phyloP scores from a whole-genome alignment of 1,284 basidiomycete species.

The Termitomyces sp. region DNA sequence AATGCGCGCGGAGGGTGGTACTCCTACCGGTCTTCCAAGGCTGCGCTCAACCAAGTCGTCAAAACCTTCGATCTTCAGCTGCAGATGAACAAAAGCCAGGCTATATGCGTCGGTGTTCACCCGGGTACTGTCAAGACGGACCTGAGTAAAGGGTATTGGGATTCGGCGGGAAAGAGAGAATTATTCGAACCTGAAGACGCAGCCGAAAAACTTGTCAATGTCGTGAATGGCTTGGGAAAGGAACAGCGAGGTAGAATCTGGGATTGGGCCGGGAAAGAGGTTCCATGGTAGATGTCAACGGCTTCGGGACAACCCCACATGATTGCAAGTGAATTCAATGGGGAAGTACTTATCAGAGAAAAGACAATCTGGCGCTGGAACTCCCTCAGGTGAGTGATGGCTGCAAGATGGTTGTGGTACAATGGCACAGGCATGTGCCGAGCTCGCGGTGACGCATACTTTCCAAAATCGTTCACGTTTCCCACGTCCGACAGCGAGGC shows the following conservation, averaged over 20 bases:
- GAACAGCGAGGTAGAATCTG: constrained; percentile 60
- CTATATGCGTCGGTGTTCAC: constrained; percentile 57
- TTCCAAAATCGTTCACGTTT: too few species aligned
- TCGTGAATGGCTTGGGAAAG: constrained; percentile 45
- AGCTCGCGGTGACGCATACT: too few species aligned
- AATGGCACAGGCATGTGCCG: too few species aligned
- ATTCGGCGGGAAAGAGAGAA: constrained; percentile 35
- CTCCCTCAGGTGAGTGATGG: too few species aligned
- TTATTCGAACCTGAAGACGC: constrained; percentile 60
- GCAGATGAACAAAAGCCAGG: constrained; percentile 44
- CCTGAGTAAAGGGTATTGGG: constrained; percentile 48
- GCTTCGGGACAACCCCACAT: not conserved
- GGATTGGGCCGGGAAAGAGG: constrained; percentile 65
- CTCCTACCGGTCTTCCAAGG: constrained; percentile 70
- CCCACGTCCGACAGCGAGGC: too few species aligned
- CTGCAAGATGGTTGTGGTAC: too few species aligned
- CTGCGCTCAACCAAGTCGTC: constrained; percentile 70
- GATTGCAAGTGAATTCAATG: not conserved
- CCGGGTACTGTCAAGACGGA: constrained; percentile 60
- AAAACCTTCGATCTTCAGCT: constrained; percentile 67
- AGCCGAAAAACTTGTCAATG: constrained; percentile 50
- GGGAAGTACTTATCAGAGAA: too few species aligned
- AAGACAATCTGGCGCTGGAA: too few species aligned
- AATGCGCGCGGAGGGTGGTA: constrained; percentile 68
- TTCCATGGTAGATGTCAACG: constrained; percentile 21